Evolutionary conservation across 2,329 filamentous ascomycete species (phyloP).

Genomic region (Incumbomyces lentus): DNA sequence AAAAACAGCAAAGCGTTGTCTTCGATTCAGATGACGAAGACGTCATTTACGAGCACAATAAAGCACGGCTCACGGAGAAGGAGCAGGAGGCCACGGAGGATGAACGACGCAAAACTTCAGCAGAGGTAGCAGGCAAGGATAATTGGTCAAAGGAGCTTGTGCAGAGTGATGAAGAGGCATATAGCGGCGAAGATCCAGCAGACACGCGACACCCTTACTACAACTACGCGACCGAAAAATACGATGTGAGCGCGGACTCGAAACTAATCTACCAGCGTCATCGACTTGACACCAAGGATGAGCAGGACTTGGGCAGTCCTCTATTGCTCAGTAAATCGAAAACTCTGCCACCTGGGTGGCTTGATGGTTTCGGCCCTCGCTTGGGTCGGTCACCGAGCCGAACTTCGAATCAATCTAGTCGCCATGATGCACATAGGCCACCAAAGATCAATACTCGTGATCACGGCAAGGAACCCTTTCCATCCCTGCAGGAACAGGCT

Average conservation of each 20-base stretch:
- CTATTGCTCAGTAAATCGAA: constrained; percentile 25
- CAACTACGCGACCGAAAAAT: constrained; percentile 85
- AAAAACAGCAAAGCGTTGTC: constrained; percentile 1
- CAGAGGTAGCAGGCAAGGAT: constrained; percentile 8
- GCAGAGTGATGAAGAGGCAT: constrained; percentile 15
- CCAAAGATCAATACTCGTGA: constrained; percentile 3
- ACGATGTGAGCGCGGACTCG: constrained; percentile 86
- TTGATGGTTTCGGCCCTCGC: constrained; percentile 8
- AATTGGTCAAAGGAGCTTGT: constrained; percentile 5
- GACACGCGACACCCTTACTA: constrained; percentile 54
- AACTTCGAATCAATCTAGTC: constrained; percentile 15
- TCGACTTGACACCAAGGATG: constrained; percentile 46
- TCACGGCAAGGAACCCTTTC: constrained; percentile 14
- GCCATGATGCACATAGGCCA: background rate
- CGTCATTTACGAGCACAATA: constrained; percentile 17
- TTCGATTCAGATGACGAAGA: constrained; percentile 19
- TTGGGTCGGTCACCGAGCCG: constrained; percentile 21
- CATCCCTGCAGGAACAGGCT: constrained; percentile 14
- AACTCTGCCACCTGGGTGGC: constrained; percentile 15
- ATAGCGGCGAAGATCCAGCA: constrained; percentile 12
- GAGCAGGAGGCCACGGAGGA: constrained; percentile 12
- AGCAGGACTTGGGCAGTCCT: constrained; percentile 27
- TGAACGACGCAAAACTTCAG: constrained; percentile 9
- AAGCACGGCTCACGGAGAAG: constrained; percentile 11
- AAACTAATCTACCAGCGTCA: constrained; percentile 93